Percentiles rank a stretch among this genome's conserved stretches.
phyloP scores from a whole-genome alignment of 2,329 filamentous ascomycete genomes.

The Fusarium poae region DNA sequence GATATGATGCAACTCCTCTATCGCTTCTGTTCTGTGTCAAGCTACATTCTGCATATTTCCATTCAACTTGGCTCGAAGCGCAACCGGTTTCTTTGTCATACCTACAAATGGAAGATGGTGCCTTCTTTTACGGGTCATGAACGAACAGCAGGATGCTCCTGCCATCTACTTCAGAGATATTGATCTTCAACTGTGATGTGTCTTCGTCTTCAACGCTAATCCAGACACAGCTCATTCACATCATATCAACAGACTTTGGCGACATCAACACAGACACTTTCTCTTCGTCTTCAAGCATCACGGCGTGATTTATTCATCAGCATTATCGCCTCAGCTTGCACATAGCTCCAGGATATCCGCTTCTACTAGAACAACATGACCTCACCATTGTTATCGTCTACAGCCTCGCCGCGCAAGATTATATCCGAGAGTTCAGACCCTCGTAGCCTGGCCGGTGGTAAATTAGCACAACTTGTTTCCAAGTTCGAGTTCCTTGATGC shows the following conservation, averaged over 20 bases:
- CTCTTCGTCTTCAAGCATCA: constrained; percentile 14
- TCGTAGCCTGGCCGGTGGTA: constrained; percentile 22
- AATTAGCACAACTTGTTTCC: constrained; percentile 53
- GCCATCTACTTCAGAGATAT: neutral
- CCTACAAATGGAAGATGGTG: neutral
- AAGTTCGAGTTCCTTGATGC: constrained; percentile 54
- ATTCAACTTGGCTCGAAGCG: neutral
- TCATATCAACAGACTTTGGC: constrained; percentile 38
- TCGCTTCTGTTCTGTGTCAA: neutral
- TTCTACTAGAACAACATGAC: constrained; percentile 33
- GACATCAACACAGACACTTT: constrained; percentile 26
- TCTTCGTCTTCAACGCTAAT: neutral
- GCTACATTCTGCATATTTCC: neutral
- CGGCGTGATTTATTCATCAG: constrained; percentile 7
- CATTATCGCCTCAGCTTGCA: neutral
- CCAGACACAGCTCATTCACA: constrained; percentile 20
- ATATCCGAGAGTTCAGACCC: constrained; percentile 14
- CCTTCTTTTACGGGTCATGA: neutral
- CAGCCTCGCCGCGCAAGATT: constrained; percentile 22
- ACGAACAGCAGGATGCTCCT: neutral
- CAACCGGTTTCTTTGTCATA: neutral
- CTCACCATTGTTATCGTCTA: constrained; percentile 10
- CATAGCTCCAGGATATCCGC: neutral
- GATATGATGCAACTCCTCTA: constrained; percentile 8
- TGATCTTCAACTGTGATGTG: neutral